These are phyloP conservation scores for Chloropicon primus DNA, from an alignment of 139 green algal genomes.

Conservation along the genomic window DNA sequence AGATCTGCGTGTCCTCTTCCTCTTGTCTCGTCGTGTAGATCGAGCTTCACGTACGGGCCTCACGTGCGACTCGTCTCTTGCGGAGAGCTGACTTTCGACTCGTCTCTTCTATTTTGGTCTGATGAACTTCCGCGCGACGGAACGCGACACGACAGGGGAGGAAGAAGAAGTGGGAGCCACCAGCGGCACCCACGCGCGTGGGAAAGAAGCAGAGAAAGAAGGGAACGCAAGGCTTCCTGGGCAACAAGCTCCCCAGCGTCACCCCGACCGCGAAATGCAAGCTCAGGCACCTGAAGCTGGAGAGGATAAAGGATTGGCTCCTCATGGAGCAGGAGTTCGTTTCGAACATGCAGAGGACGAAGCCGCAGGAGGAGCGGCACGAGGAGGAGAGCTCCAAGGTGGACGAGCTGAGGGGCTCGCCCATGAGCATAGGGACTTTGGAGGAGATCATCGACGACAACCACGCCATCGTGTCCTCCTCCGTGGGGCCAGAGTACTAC, in stretches of 20 bases:
- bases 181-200: slow-evolving; percentile 77
- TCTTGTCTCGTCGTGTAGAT: no score
- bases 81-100: no score
- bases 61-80: no score
- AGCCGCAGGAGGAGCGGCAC: slow-evolving; percentile 83
- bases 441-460: slow-evolving; percentile 99
- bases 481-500: slow-evolving; percentile 97
- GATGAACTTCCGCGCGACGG: no score
- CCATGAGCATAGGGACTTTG: slow-evolving; percentile 84
- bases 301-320: slow-evolving; percentile 97
- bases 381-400: slow-evolving; percentile 90
- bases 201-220: slow-evolving; percentile 80
- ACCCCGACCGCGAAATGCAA: slow-evolving; percentile 90
- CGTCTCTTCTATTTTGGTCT: no score
- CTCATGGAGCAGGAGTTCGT: slow-evolving; percentile 99
- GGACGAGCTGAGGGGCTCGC: slow-evolving; percentile 86
- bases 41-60: no score
- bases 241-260: slow-evolving; percentile 56
- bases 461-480: slow-evolving; percentile 87
- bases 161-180: slow-evolving; percentile 96
- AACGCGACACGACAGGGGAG: no score
- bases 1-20: no score
- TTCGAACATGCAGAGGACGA: slow-evolving; percentile 70
- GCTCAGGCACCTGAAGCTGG: slow-evolving; percentile 90
- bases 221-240: neutral